phyloP scores from a whole-genome alignment of 495 filamentous ascomycete genomes.

The Trichoderma parareesei region DNA sequence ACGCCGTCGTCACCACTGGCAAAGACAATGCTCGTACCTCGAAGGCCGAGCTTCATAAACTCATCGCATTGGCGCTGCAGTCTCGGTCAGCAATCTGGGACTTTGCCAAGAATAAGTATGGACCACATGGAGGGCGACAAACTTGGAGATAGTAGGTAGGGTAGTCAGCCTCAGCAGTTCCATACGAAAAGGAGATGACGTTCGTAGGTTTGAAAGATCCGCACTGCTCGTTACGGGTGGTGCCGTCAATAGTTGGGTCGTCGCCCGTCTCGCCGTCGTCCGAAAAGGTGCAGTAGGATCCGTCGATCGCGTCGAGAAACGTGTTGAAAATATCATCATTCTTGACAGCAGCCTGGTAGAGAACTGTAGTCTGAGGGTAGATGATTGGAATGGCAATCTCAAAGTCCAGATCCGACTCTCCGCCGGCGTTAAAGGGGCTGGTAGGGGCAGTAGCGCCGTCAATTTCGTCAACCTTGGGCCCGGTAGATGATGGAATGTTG shows the following conservation, averaged over 20 bases:
- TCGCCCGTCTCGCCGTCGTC: conserved; percentile 29
- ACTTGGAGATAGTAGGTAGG: conserved; percentile 1
- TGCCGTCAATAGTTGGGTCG: conserved; percentile 37
- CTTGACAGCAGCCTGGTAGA: conserved; percentile 40
- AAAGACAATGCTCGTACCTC: conserved; percentile 49
- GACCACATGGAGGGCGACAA: neutral
- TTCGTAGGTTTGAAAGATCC: conserved; percentile 33
- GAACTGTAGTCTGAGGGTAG: conserved; percentile 50
- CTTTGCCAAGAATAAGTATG: conserved; percentile 10
- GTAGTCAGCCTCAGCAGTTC: conserved; percentile 18
- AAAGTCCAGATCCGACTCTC: conserved; percentile 29
- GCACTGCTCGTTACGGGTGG: conserved; percentile 51
- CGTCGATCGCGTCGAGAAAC: conserved; percentile 43
- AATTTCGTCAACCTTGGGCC: conserved; percentile 2
- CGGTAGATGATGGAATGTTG: neutral
- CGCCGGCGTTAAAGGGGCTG: conserved; percentile 13
- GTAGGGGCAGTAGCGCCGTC: conserved; percentile 21
- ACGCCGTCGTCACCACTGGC: conserved; percentile 55
- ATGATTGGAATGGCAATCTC: conserved; percentile 33
- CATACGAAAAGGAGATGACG: conserved; percentile 28
- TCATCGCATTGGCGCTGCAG: conserved; percentile 25
- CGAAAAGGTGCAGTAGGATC: conserved; percentile 47
- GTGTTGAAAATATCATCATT: conserved; percentile 24
- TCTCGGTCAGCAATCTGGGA: conserved; percentile 11
- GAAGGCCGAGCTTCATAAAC: conserved; percentile 54